Conservation (phyloP, 495 filamentous ascomycete species). For the Hypoxylon subgilvum region DNA sequence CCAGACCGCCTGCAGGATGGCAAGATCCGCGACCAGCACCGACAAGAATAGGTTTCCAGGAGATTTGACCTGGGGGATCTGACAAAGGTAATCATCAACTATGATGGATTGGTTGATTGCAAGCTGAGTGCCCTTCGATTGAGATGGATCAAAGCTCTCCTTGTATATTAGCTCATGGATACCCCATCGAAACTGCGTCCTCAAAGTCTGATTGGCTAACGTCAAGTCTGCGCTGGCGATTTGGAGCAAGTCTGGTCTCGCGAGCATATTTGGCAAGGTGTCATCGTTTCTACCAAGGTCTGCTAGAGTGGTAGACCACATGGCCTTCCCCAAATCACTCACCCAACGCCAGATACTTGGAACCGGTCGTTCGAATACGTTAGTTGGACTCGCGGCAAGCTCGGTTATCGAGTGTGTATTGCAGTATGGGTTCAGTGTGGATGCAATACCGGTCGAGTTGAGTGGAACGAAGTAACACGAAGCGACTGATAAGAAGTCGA, state of each 20-base stretch:
- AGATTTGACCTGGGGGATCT: conserved; percentile 41
- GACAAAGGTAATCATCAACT: conserved; percentile 40
- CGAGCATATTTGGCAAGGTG: conserved; percentile 36
- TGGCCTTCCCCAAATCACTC: conserved; percentile 36
- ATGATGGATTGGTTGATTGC: conserved; percentile 34
- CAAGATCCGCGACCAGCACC: conserved; percentile 42
- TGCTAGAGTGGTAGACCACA: conserved; percentile 40
- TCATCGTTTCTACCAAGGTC: conserved; percentile 39
- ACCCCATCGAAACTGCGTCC: conserved; percentile 11
- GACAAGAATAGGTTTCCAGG: conserved; percentile 35
- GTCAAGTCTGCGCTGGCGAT: conserved; percentile 34
- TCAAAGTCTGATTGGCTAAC: conserved; percentile 7
- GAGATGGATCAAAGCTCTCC: conserved; percentile 17
- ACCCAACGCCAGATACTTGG: conserved; percentile 38
- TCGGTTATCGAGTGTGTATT: conserved; percentile 8
- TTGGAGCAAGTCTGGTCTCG: conserved; percentile 22
- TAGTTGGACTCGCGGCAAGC: conserved; percentile 7
- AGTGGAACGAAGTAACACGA: conserved; percentile 14
- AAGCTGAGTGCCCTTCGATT: conserved; percentile 19
- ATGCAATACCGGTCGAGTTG: conserved; percentile 16
- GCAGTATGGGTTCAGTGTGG: conserved; percentile 6
- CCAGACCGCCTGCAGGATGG: conserved; percentile 43
- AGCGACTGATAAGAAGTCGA: conserved; percentile 4
- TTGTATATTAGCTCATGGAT: background rate
- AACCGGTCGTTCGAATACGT: conserved; percentile 6